Conservation (phyloP, 805 yeast genomes). For the Yarrowia porcina region DNA sequence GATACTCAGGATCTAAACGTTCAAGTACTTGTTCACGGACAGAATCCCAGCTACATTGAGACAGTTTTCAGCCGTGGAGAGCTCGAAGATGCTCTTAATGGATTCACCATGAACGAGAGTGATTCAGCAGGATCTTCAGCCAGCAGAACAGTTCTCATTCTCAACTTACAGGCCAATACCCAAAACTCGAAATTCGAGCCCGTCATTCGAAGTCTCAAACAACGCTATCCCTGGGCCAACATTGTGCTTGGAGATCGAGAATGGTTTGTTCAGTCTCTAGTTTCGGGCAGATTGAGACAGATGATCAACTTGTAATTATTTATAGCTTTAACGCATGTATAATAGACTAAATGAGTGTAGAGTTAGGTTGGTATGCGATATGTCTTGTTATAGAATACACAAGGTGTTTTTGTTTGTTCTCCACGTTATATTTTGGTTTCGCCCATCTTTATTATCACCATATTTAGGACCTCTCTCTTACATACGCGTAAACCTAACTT, state of each 20-base stretch:
- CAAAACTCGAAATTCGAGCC: not conserved
- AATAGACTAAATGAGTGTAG: too few relatives aligned
- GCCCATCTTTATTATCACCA: too few relatives aligned
- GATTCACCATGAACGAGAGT: not conserved
- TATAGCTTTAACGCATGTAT: not conserved
- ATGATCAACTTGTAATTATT: slow-evolving; percentile 2
- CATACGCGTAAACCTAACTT: not conserved
- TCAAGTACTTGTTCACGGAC: slow-evolving; percentile 7
- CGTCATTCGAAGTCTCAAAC: not conserved
- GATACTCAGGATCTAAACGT: not conserved
- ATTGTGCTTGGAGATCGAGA: slow-evolving; percentile 14
- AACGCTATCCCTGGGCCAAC: slow-evolving; percentile 5
- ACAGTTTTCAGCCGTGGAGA: slow-evolving; percentile 6
- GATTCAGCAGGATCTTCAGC: not conserved
- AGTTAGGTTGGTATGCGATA: too few relatives aligned
- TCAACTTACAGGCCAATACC: not conserved
- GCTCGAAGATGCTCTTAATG: not conserved
- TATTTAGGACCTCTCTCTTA: too few relatives aligned
- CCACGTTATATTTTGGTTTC: not conserved
- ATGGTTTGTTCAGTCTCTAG: slow-evolving; percentile 16
- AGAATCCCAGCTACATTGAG: not conserved
- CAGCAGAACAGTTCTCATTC: not conserved
- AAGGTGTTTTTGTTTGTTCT: too few relatives aligned
- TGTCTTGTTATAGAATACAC: too few relatives aligned
- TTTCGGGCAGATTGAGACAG: slow-evolving; percentile 10